phyloP scores from a whole-genome alignment of 805 yeast genomes.

The Kodamaea jinghongensis region DNA sequence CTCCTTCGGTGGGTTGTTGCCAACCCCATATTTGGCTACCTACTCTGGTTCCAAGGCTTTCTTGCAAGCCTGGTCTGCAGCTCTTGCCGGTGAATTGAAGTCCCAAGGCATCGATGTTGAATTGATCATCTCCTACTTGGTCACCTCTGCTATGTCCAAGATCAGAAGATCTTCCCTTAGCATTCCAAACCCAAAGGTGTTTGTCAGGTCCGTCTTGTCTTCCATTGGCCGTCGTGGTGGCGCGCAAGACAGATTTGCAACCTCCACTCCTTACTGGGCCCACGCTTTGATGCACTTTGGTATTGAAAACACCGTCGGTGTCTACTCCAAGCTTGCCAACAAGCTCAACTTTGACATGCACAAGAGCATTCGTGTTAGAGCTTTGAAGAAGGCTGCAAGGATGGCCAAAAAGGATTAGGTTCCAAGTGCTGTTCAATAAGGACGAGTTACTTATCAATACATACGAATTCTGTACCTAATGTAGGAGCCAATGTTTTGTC shows the following conservation, averaged over 20 bases:
- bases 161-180: conserved; percentile 68
- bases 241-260: conserved; percentile 85
- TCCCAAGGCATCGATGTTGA: conserved; percentile 78
- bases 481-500: too few relatives aligned
- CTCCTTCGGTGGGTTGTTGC: conserved; percentile 91
- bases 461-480: too few relatives aligned
- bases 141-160: conserved; percentile 94
- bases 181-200: conserved; percentile 79
- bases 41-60: conserved; percentile 97
- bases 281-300: conserved; percentile 91
- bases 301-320: conserved; percentile 78
- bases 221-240: conserved; percentile 84
- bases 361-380: conserved; percentile 73
- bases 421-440: too few relatives aligned
- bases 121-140: conserved; percentile 80
- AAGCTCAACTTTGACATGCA: conserved; percentile 73
- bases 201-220: conserved; percentile 70
- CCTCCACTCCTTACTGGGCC: conserved; percentile 88
- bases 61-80: conserved; percentile 87
- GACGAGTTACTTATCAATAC: too few relatives aligned
- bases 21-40: conserved; percentile 88
- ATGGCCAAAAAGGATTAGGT: conserved; percentile 13
- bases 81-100: conserved; percentile 81
- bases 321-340: conserved; percentile 69
- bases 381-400: conserved; percentile 69